These are phyloP conservation scores for Leishmania tropica DNA, from an alignment of 208 protist genomes.

Conservation along the genomic window DNA sequence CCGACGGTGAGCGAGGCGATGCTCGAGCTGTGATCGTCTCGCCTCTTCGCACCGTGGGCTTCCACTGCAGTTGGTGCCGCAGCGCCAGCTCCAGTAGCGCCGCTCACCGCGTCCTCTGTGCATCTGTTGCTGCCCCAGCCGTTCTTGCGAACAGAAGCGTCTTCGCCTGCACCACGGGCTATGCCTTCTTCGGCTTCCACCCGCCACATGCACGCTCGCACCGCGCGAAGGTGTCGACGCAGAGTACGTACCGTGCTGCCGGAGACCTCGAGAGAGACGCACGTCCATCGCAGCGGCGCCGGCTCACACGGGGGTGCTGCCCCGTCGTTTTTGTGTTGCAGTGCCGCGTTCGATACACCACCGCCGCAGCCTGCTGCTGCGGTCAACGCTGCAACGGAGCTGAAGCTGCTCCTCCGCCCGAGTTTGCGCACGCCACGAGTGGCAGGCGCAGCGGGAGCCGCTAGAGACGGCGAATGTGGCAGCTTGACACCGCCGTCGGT, in stretches of 20 bases:
- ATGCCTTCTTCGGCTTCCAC: slow-evolving; percentile 1
- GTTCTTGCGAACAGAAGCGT: not conserved
- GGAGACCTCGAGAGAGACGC: slow-evolving; percentile 26
- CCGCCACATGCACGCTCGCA: slow-evolving; percentile 26
- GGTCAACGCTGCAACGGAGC: not conserved
- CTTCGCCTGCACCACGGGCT: not conserved
- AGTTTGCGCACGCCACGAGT: not conserved
- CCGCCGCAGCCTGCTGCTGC: not conserved
- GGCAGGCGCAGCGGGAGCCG: not conserved
- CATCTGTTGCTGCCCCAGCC: not conserved
- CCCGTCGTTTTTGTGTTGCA: slow-evolving; percentile 7
- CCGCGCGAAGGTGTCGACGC: slow-evolving; percentile 25
- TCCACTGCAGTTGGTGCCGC: not conserved
- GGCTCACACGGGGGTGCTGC: not conserved
- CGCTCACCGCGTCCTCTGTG: slow-evolving; percentile 1
- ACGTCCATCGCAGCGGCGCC: slow-evolving; percentile 26
- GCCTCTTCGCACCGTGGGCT: not conserved
- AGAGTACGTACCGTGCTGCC: slow-evolving; percentile 12
- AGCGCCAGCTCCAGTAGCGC: not conserved
- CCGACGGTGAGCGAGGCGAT: not conserved
- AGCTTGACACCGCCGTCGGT: slow-evolving; percentile 11
- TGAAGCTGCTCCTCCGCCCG: not conserved
- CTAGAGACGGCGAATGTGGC: not conserved
- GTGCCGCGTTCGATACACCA: not conserved
- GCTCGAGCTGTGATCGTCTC: slow-evolving; percentile 3